Conservation (phyloP, 176 grass and related monocot genomes). For the Cymbopogon citratus region DNA sequence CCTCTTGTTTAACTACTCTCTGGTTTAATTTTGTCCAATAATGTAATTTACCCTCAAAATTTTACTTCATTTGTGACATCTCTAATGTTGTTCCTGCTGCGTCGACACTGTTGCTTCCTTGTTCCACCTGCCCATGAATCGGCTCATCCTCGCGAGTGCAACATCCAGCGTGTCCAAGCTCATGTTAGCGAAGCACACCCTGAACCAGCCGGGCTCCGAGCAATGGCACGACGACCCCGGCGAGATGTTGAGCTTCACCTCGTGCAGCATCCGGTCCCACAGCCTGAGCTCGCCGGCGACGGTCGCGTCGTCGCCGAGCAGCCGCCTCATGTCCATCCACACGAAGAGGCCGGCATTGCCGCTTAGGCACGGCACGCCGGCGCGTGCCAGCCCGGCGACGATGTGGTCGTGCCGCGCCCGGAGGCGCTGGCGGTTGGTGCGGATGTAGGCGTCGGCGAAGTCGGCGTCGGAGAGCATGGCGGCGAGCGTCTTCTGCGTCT, state of each 20-base stretch:
- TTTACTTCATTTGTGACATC: no score
- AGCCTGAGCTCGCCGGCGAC: slow-evolving; percentile 54
- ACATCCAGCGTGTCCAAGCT: slow-evolving; percentile 63
- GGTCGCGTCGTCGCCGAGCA: slow-evolving; percentile 30
- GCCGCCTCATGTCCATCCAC: slow-evolving; percentile 73
- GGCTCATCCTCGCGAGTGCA: slow-evolving; percentile 52
- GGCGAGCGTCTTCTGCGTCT: slow-evolving; percentile 77
- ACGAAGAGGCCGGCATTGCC: slow-evolving; percentile 81
- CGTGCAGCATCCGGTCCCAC: slow-evolving; percentile 53
- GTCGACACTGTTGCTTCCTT: no score
- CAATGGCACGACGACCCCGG: slow-evolving; percentile 89
- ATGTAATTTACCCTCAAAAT: no score
- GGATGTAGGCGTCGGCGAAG: slow-evolving; percentile 59
- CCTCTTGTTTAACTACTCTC: background rate
- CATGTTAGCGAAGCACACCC: slow-evolving; percentile 97
- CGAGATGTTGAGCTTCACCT: slow-evolving; percentile 77
- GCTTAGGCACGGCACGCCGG: slow-evolving; percentile 61
- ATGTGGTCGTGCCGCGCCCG: slow-evolving; percentile 54
- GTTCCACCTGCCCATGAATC: slow-evolving; percentile 41
- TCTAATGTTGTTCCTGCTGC: no score
- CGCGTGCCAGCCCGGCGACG: slow-evolving; percentile 38
- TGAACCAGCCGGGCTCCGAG: slow-evolving; percentile 81
- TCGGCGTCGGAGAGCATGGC: slow-evolving; percentile 56
- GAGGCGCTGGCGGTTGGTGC: slow-evolving; percentile 56
- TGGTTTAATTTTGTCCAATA: no score